These are phyloP conservation scores for Grosmannia penicillata DNA, from an alignment of 2,329 filamentous ascomycete species.

Conservation along the genomic window DNA sequence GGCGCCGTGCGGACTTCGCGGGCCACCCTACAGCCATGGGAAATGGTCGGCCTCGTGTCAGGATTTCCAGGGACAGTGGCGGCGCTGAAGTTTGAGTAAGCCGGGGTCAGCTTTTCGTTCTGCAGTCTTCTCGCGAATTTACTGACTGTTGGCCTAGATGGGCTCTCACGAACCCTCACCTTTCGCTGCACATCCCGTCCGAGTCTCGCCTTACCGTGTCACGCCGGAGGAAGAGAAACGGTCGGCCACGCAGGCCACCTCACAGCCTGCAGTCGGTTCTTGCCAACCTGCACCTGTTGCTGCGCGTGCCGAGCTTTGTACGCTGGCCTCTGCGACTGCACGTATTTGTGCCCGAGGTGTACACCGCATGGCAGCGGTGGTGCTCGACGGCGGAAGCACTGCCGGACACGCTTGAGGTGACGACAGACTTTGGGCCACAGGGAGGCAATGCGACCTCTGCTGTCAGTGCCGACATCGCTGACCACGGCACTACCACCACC, in stretches of 20 bases:
- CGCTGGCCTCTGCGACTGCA: conserved; percentile 71
- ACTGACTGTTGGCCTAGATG: conserved; percentile 39
- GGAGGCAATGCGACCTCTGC: too few species aligned
- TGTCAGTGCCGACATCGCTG: too few species aligned
- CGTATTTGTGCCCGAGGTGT: conserved; percentile 61
- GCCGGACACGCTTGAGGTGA: conserved; percentile 33
- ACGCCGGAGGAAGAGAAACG: conserved; percentile 34
- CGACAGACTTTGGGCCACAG: conserved; percentile 37
- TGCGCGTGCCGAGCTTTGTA: conserved; percentile 64
- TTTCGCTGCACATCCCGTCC: conserved; percentile 62
- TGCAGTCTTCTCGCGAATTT: neutral
- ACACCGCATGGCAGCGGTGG: conserved; percentile 52
- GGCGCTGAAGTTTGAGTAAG: conserved; percentile 90
- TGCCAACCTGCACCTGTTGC: conserved; percentile 66
- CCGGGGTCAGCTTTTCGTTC: conserved; percentile 10
- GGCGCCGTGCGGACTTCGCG: conserved; percentile 66
- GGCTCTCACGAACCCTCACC: conserved; percentile 78
- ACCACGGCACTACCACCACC: too few species aligned
- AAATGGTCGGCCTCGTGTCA: conserved; percentile 74
- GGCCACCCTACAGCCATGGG: conserved; percentile 63
- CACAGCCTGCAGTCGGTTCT: conserved; percentile 53
- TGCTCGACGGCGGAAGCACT: conserved; percentile 32
- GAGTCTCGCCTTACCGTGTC: conserved; percentile 42
- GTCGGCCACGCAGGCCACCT: conserved; percentile 40
- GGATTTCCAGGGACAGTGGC: conserved; percentile 80